phyloP scores from a whole-genome alignment of 805 yeast genomes.

The Jamesozyma jinghongensis region DNA sequence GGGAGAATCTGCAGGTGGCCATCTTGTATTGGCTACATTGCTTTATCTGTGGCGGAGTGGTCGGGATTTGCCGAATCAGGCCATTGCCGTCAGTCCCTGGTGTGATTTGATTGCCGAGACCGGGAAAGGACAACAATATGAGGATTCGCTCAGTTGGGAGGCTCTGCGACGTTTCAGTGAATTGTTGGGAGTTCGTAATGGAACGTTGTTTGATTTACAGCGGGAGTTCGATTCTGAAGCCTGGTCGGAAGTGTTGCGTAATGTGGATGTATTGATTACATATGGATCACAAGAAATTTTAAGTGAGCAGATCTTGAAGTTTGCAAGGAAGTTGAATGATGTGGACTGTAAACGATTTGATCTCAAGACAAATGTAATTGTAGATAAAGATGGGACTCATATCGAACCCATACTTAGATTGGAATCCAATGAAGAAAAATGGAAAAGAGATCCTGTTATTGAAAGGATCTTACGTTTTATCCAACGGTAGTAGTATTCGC shows the following conservation, averaged over 20 bases:
- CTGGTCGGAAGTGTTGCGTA: conserved; percentile 12
- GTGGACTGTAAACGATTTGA: conserved; percentile 2
- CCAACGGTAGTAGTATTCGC: no score
- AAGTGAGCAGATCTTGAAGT: conserved; percentile 11
- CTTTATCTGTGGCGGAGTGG: conserved; percentile 6
- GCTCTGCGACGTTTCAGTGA: no score
- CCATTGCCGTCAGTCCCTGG: conserved; percentile 24
- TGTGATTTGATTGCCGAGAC: conserved; percentile 8
- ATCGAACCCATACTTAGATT: conserved; percentile 9
- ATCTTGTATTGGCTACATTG: conserved; percentile 13
- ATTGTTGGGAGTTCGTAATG: no score
- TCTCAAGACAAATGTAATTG: conserved; percentile 1
- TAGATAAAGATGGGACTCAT: conserved; percentile 13
- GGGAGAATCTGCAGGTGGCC: conserved; percentile 28
- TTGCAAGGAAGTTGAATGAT: conserved; percentile 6
- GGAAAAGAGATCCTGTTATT: conserved; percentile 5
- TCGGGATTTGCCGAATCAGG: conserved; percentile 12
- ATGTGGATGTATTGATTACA: conserved; percentile 9
- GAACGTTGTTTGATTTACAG: conserved; percentile 16
- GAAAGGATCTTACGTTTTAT: conserved; percentile 6
- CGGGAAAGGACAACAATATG: background rate
- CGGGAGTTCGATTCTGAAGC: conserved; percentile 9
- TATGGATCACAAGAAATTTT: conserved; percentile 22
- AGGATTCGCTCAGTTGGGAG: conserved; percentile 3
- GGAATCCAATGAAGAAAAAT: conserved; percentile 3